Percentiles rank a stretch among this genome's conserved stretches.
These are phyloP conservation scores for Termitomyces sp. DNA, from an alignment of 768 basidiomycete genomes.

Conservation along the genomic window DNA sequence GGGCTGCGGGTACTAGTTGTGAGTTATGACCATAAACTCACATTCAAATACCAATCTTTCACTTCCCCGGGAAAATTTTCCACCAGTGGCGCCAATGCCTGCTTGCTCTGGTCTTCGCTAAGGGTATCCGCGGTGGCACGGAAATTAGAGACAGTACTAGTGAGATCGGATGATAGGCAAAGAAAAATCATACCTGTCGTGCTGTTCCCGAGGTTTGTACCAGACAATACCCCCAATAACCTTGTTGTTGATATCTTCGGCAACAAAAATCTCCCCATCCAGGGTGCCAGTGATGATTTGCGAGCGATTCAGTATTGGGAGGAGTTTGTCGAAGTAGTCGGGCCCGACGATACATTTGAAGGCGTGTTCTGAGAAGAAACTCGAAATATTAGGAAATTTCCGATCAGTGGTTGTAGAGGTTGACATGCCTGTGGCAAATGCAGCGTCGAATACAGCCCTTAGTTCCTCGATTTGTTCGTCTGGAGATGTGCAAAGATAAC, in stretches of 20 bases:
- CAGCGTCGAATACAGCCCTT: slow-evolving; percentile 6
- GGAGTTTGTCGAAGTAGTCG: not conserved
- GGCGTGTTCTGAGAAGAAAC: not conserved
- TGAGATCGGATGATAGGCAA: not conserved
- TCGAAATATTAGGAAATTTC: not conserved
- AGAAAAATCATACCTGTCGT: slow-evolving; percentile 4
- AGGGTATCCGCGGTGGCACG: not conserved
- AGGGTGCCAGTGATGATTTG: slow-evolving; percentile 3
- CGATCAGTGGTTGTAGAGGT: not conserved
- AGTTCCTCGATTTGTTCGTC: slow-evolving; percentile 10
- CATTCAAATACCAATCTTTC: slow-evolving; percentile 7
- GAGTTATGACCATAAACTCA: not conserved
- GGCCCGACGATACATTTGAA: slow-evolving; percentile 11
- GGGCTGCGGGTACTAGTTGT: not conserved
- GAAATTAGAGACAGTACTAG: not conserved
- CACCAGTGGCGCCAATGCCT: slow-evolving; percentile 7
- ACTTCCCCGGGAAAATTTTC: slow-evolving; percentile 3
- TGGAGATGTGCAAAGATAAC: not conserved
- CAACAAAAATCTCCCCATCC: slow-evolving; percentile 11
- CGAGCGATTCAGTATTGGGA: slow-evolving; percentile 9
- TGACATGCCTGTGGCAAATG: slow-evolving; percentile 7
- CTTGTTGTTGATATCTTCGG: slow-evolving; percentile 6
- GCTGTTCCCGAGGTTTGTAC: slow-evolving; percentile 7
- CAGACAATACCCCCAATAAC: slow-evolving; percentile 13
- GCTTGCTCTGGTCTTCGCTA: slow-evolving; percentile 12